phyloP scores from a whole-genome alignment of 208 protist genomes.

The Angomonas desouzai region DNA sequence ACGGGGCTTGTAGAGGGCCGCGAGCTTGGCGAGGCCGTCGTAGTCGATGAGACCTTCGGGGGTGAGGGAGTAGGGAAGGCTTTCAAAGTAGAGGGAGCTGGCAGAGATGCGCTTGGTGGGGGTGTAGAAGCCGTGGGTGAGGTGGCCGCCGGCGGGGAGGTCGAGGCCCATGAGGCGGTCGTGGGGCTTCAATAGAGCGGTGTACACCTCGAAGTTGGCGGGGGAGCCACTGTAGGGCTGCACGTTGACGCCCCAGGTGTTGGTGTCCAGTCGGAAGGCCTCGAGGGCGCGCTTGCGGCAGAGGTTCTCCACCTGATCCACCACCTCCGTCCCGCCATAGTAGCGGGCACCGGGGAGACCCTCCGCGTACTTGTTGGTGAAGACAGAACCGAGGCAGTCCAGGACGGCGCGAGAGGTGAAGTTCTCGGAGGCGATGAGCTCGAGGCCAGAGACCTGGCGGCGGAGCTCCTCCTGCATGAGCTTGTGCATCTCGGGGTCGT shows the following conservation, averaged over 20 bases:
- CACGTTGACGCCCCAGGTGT: slow-evolving; percentile 99
- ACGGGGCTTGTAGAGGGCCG: slow-evolving; percentile 93
- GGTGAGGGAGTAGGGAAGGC: slow-evolving; percentile 95
- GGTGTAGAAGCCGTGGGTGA: slow-evolving; percentile 99
- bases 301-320: slow-evolving; percentile 97
- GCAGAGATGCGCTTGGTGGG: slow-evolving; percentile 96
- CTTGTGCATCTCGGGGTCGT: slow-evolving; percentile 78
- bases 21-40: slow-evolving; percentile 85
- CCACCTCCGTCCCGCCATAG: slow-evolving; percentile 98
- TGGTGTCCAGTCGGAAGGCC: slow-evolving; percentile 91
- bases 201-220: slow-evolving; percentile 98
- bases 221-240: slow-evolving; percentile 98
- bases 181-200: slow-evolving; percentile 95
- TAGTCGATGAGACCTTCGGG: slow-evolving; percentile 96
- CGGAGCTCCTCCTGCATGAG: slow-evolving; percentile 85
- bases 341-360: slow-evolving; percentile 95
- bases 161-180: slow-evolving; percentile 98
- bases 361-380: slow-evolving; percentile 99
- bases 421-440: slow-evolving; percentile 96
- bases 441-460: slow-evolving; percentile 83
- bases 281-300: slow-evolving; percentile 90
- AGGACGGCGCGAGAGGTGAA: slow-evolving; percentile 97
- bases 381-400: slow-evolving; percentile 95
- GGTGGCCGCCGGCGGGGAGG: slow-evolving; percentile 86
- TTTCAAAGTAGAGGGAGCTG: slow-evolving; percentile 98